phyloP scores from a whole-genome alignment of 2,329 filamentous ascomycete species.

The Ilyonectria sp. region DNA sequence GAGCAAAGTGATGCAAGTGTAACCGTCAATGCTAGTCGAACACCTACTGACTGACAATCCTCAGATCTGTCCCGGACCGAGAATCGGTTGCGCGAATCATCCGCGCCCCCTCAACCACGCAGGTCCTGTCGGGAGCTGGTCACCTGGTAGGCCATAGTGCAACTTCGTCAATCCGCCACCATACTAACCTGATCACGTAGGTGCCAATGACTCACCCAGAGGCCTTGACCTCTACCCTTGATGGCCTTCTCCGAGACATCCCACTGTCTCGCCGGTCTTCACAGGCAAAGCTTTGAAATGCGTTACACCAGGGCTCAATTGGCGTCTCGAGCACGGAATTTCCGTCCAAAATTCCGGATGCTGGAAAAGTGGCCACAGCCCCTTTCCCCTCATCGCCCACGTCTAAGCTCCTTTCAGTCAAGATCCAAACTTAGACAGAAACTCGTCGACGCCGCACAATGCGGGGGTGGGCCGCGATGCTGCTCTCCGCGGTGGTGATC shows the following conservation, averaged over 20 bases:
- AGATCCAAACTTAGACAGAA: background rate
- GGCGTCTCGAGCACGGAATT: background rate
- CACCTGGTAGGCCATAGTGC: conserved; percentile 8
- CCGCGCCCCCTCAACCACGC: conserved; percentile 6
- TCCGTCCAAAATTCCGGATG: background rate
- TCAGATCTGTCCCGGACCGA: conserved; percentile 15
- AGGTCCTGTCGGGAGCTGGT: conserved; percentile 20
- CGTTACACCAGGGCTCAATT: background rate
- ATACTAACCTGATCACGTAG: background rate
- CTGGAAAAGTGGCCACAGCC: background rate
- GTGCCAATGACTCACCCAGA: conserved; percentile 24
- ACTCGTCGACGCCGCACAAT: background rate
- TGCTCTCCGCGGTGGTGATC: background rate
- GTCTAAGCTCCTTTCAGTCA: background rate
- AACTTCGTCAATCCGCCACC: background rate
- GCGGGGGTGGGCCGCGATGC: background rate
- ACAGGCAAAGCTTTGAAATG: background rate
- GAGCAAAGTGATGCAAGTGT: conserved; percentile 18
- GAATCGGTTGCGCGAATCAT: conserved; percentile 15
- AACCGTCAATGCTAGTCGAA: background rate
- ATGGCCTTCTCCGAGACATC: background rate
- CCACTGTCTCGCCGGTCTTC: background rate
- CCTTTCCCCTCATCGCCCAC: background rate
- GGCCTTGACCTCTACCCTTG: background rate
- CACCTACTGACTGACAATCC: background rate